These are phyloP conservation scores for Trametes meyenii DNA, from an alignment of 768 basidiomycete species.

Conservation along the genomic window DNA sequence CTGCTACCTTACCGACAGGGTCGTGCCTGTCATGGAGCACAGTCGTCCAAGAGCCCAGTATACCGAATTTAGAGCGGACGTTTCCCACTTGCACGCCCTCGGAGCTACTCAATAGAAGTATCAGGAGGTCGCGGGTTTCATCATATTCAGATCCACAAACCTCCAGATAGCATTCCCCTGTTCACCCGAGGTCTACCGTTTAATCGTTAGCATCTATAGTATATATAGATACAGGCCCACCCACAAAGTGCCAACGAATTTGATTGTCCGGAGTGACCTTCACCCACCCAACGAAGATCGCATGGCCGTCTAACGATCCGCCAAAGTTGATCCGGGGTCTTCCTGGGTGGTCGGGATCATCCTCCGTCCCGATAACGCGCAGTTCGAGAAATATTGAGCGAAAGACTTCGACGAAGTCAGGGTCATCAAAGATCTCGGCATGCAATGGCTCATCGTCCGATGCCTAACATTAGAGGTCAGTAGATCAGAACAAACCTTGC, in stretches of 20 bases:
- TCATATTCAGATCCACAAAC: slow-evolving; percentile 36
- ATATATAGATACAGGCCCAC: slow-evolving; percentile 27
- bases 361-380: slow-evolving; percentile 42
- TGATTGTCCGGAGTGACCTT: slow-evolving; percentile 59
- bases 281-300: slow-evolving; percentile 55
- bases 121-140: neutral
- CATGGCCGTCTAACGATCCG: slow-evolving; percentile 48
- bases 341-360: slow-evolving; percentile 50
- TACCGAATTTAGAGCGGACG: slow-evolving; percentile 59
- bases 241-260: slow-evolving; percentile 66
- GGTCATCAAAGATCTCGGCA: slow-evolving; percentile 50
- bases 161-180: slow-evolving; percentile 57
- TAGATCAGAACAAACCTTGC: neutral
- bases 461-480: slow-evolving; percentile 24
- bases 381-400: slow-evolving; percentile 52
- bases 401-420: slow-evolving; percentile 54
- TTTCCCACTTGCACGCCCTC: slow-evolving; percentile 65
- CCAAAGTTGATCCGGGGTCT: slow-evolving; percentile 56
- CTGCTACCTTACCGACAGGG: slow-evolving; percentile 44
- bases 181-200: slow-evolving; percentile 42
- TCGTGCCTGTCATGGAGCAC: slow-evolving; percentile 48
- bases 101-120: slow-evolving; percentile 42
- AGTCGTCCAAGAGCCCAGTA: slow-evolving; percentile 58
- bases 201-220: neutral
- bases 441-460: slow-evolving; percentile 41